These are phyloP conservation scores for Stachybotrys echinatus DNA, from an alignment of 2,329 filamentous ascomycete species.

Conservation along the genomic window DNA sequence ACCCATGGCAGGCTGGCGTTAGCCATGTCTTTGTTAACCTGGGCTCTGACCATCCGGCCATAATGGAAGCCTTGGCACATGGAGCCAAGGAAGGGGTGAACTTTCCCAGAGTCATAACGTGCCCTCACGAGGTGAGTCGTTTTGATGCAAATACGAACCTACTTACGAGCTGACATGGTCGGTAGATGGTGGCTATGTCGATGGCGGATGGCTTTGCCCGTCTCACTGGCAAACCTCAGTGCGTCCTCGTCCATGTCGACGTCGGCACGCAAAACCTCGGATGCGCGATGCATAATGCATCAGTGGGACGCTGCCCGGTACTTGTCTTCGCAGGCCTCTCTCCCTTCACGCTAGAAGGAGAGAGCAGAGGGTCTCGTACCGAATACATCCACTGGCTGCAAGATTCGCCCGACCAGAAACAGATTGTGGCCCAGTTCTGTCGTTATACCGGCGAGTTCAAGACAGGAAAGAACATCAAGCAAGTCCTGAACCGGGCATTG, in stretches of 20 bases:
- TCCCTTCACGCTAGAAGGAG: constrained; percentile 70
- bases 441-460: constrained; percentile 77
- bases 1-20: constrained; percentile 36
- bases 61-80: constrained; percentile 74
- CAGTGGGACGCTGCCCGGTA: constrained; percentile 65
- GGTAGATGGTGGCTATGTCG: constrained; percentile 73
- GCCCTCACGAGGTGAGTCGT: constrained; percentile 62
- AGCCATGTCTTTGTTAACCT: constrained; percentile 57
- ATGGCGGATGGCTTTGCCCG: constrained; percentile 78
- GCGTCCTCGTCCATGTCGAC: constrained; percentile 74
- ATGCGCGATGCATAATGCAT: constrained; percentile 73
- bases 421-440: constrained; percentile 78
- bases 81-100: constrained; percentile 45
- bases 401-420: constrained; percentile 73
- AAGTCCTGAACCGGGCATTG: constrained; percentile 77
- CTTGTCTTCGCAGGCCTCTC: constrained; percentile 73
- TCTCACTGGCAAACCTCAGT: constrained; percentile 65
- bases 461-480: constrained; percentile 77
- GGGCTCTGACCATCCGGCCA: constrained; percentile 65
- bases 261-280: constrained; percentile 74
- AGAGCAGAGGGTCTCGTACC: constrained; percentile 66
- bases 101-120: constrained; percentile 69
- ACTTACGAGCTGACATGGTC: neutral
- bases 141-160: neutral
- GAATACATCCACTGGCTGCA: constrained; percentile 86